Base-by-base conservation (phyloP, 768 basidiomycete species). In the Pleurotus djamor region DNA sequence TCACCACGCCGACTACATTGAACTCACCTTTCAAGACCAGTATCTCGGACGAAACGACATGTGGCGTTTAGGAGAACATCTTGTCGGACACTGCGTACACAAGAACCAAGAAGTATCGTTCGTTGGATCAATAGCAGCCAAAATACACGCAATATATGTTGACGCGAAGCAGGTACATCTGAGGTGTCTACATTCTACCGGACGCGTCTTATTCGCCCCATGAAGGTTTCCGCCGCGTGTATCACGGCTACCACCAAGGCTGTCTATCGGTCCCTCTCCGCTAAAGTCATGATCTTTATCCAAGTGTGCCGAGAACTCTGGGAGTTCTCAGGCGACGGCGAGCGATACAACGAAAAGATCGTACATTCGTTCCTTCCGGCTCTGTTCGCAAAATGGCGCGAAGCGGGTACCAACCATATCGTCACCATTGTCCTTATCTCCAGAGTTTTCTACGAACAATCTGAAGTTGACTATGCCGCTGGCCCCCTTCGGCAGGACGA, bases 261-360 rank as follows among this genome's bases (percentile, higher is more conserved):
- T 10, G 86, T 99, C 35, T 96, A 89, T 66, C 83, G 97, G 44
- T 94, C 94, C 10, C 84, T 95, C 48, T 96, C 94, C 1, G 94
- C 96, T 45, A 94, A 91, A 67, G 83, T 90, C 37, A 97, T 92
- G 16, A 89, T 98, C 58, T 96, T 97, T 71, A 94, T 99, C 50
- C 96, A 98, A 78, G 91, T 99, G 13, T 96, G 94, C 70, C 85
- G 88, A 50, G 97, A 98, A 69, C 84, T 97, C 57, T 98, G 94
- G 93, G 92, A 97, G 66, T 98, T 98, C 68, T 84, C 95, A 21
- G 94, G 92, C 37, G 97, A 98, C 61, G 97, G 97, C 21, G 95
- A 97, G 71, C 85, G 96, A 4, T 94, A 90, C 73, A 90, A 93
- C 68, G 97, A 98, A 71, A 98, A 98, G 75, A 91, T 96, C n/a